These are phyloP conservation scores for Tetracentron sinense DNA, from an alignment of 164 flowering plant species.

Conservation along the genomic window DNA sequence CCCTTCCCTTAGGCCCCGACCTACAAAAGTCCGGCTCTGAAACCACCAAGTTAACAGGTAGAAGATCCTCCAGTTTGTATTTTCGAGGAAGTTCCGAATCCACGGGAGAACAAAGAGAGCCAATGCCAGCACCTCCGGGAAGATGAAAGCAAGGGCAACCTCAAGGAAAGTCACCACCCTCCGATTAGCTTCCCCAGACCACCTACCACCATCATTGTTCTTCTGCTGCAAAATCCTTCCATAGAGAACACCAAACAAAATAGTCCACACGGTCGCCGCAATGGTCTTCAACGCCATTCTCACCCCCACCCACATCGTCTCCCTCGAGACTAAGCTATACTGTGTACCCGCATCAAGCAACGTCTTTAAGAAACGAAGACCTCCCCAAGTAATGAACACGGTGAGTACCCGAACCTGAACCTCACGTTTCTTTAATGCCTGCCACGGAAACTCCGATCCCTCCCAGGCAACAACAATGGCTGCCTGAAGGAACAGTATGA, in stretches of 20 bases:
- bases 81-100: slow-evolving; percentile 72
- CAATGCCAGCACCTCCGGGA: slow-evolving; percentile 78
- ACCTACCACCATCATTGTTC: slow-evolving; percentile 46
- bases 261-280: slow-evolving; percentile 62
- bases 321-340: slow-evolving; percentile 77
- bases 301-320: slow-evolving; percentile 52
- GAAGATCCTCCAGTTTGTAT: slow-evolving; percentile 55
- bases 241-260: slow-evolving; percentile 68
- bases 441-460: slow-evolving; percentile 51
- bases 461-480: slow-evolving; percentile 72
- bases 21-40: slow-evolving; percentile 65
- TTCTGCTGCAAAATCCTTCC: slow-evolving; percentile 65
- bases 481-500: slow-evolving; percentile 72
- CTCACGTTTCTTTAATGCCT: slow-evolving; percentile 45
- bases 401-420: slow-evolving; percentile 71
- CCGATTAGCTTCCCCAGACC: slow-evolving; percentile 57
- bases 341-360: slow-evolving; percentile 91
- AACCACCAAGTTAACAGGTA: slow-evolving; percentile 93
- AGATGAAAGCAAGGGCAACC: slow-evolving; percentile 53
- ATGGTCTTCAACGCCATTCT: slow-evolving; percentile 78
- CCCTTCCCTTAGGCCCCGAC: slow-evolving; percentile 89
- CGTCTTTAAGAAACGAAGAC: slow-evolving; percentile 65
- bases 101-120: slow-evolving; percentile 70
- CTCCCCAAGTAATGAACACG: slow-evolving; percentile 82
- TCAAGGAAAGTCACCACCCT: slow-evolving; percentile 54